These are phyloP conservation scores for Vigna trinervia DNA, from an alignment of 306 rosid species.

Conservation along the genomic window DNA sequence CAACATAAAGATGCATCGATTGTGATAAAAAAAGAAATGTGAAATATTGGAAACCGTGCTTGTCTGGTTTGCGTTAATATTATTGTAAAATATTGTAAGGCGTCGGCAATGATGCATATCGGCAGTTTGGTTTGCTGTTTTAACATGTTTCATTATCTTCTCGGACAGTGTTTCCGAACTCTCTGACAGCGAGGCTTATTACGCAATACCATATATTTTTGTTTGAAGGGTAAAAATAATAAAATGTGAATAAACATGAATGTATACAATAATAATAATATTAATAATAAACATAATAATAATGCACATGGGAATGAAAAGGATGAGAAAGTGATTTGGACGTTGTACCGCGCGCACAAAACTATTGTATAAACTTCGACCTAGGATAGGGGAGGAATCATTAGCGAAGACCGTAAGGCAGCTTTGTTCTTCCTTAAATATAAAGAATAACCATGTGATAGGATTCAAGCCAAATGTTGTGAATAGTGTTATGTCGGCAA, in stretches of 20 bases:
- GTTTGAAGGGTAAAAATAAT: constrained; percentile 4
- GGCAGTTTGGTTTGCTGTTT: constrained; percentile 5
- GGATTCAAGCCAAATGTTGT: constrained; percentile 35
- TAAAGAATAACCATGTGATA: constrained; percentile 41
- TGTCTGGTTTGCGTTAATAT: not conserved
- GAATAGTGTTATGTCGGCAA: constrained; percentile 49
- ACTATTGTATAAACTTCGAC: constrained; percentile 38
- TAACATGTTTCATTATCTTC: constrained; percentile 42
- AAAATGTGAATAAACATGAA: constrained; percentile 15
- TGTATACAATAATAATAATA: not conserved
- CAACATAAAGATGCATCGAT: not conserved
- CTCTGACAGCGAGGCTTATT: constrained; percentile 41
- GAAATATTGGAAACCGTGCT: constrained; percentile 15
- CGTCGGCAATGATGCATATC: constrained; percentile 1
- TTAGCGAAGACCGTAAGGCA: constrained; percentile 32
- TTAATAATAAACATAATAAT: not conserved
- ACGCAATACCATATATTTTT: constrained; percentile 25
- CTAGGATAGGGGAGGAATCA: constrained; percentile 31
- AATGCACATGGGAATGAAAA: constrained; percentile 37
- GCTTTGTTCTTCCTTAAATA: constrained; percentile 42
- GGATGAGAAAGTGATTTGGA: constrained; percentile 46
- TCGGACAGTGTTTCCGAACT: constrained; percentile 44
- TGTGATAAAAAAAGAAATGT: not conserved
- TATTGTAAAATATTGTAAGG: not conserved
- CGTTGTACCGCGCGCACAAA: constrained; percentile 43